These are phyloP conservation scores for Pseudozyma sp. DNA, from an alignment of 1,284 basidiomycete species.

Conservation along the genomic window DNA sequence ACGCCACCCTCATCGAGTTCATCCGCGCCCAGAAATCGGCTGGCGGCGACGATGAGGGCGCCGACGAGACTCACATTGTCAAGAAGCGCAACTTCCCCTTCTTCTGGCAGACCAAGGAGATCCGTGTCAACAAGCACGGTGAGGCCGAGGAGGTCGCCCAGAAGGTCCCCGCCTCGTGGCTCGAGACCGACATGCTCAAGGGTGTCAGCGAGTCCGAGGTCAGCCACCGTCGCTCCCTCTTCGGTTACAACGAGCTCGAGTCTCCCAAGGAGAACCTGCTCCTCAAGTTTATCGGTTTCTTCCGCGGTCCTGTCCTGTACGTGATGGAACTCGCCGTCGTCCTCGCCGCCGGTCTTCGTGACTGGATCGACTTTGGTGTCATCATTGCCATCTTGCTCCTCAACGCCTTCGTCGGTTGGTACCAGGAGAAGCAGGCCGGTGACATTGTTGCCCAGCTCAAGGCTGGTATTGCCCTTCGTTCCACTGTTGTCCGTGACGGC, in stretches of 20 bases:
- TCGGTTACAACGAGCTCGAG: conserved; percentile 70
- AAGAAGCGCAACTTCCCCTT: conserved; percentile 63
- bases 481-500: conserved; percentile 71
- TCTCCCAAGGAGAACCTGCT: conserved; percentile 70
- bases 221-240: conserved; percentile 64
- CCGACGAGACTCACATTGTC: conserved; percentile 59
- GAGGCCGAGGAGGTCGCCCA: conserved; percentile 65
- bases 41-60: conserved; percentile 55
- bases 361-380: conserved; percentile 73
- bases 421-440: conserved; percentile 73
- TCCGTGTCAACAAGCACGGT: conserved; percentile 68
- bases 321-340: conserved; percentile 70
- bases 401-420: conserved; percentile 75
- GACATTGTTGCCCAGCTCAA: conserved; percentile 74
- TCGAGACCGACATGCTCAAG: conserved; percentile 72
- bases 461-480: conserved; percentile 73
- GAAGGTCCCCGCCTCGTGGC: conserved; percentile 68
- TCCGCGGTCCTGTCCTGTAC: conserved; percentile 70
- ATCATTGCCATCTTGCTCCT: conserved; percentile 70
- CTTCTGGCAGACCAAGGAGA: conserved; percentile 66
- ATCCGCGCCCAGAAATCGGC: conserved; percentile 62
- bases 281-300: conserved; percentile 71
- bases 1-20: conserved; percentile 63
- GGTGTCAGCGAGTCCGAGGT: conserved; percentile 71
- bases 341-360: conserved; percentile 69